Percentiles rank a stretch among this genome's conserved stretches.
Conservation (phyloP, 768 basidiomycete species). For the Amanita phalloides region DNA sequence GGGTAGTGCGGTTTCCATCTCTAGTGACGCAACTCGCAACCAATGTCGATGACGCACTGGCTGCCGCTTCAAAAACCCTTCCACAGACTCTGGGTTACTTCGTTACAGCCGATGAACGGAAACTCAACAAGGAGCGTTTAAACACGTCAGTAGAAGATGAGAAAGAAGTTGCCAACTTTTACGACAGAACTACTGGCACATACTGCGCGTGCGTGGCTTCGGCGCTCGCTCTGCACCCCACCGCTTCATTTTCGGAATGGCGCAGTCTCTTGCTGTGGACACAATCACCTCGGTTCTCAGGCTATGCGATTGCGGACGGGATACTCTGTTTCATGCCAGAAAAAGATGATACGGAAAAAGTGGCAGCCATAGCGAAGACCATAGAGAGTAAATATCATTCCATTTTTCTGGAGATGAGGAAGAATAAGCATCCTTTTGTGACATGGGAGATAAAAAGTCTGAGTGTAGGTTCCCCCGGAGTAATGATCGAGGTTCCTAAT, state of each 20-base stretch:
- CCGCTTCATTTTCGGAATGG: slow-evolving; percentile 8
- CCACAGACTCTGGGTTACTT: too few relatives aligned
- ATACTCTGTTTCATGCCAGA: slow-evolving; percentile 4
- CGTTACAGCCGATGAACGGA: too few relatives aligned
- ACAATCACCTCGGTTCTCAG: slow-evolving; percentile 5
- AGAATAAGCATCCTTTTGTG: slow-evolving; percentile 4
- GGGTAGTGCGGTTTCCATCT: too few relatives aligned
- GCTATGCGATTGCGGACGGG: slow-evolving; percentile 10
- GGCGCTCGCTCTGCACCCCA: slow-evolving; percentile 4
- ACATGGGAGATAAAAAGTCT: slow-evolving; percentile 11
- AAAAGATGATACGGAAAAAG: not conserved
- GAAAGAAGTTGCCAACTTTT: not conserved
- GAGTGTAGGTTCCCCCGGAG: slow-evolving; percentile 7
- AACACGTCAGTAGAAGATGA: not conserved
- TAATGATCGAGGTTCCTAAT: slow-evolving; percentile 8
- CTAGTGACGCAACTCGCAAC: too few relatives aligned
- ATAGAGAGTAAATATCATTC: slow-evolving; percentile 6
- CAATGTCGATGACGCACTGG: too few relatives aligned
- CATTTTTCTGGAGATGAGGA: slow-evolving; percentile 4
- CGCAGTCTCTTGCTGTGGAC: slow-evolving; percentile 10
- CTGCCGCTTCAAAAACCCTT: too few relatives aligned
- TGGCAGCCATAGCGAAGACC: slow-evolving; percentile 2
- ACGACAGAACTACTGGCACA: not conserved
- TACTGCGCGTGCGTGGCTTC: not conserved
- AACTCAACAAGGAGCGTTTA: too few relatives aligned